Conservation (phyloP, 2,329 filamentous ascomycete species). For the Alternaria longipes region DNA sequence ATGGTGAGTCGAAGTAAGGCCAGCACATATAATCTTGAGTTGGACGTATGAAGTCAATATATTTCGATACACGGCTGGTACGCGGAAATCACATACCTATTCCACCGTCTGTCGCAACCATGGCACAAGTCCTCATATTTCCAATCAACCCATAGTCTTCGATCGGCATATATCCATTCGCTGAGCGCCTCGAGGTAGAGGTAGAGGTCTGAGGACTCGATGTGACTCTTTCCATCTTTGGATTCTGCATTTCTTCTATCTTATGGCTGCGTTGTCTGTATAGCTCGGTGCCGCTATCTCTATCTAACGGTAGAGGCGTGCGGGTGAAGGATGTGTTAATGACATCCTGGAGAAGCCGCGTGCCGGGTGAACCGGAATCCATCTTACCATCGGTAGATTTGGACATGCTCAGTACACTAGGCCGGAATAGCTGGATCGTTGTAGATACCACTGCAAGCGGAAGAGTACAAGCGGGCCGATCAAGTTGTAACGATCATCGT, state of each 20-base stretch:
- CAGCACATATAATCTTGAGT: conserved; percentile 16
- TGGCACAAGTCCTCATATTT: conserved; percentile 76
- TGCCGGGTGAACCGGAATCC: conserved; percentile 11
- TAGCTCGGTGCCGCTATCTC: conserved; percentile 20
- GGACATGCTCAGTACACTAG: conserved; percentile 19
- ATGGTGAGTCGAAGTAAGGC: conserved; percentile 82
- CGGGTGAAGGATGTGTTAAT: conserved; percentile 18
- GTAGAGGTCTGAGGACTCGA: conserved; percentile 19
- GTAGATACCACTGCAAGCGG: conserved; percentile 3
- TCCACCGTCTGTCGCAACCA: conserved; percentile 53
- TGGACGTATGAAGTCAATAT: conserved; percentile 63
- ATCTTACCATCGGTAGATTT: conserved; percentile 6
- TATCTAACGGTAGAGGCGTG: conserved; percentile 13
- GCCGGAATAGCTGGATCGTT: conserved; percentile 17
- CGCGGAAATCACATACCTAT: conserved; percentile 54
- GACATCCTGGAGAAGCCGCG: conserved; percentile 21
- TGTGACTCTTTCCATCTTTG: conserved; percentile 19
- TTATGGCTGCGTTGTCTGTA: conserved; percentile 18
- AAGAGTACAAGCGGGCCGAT: conserved; percentile 7
- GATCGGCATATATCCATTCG: conserved; percentile 42
- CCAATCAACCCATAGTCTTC: conserved; percentile 84
- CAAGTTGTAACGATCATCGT: conserved; percentile 3
- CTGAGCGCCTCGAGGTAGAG: conserved; percentile 31
- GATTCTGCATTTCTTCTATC: conserved; percentile 24
- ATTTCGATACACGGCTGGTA: conserved; percentile 64